Base-by-base conservation (phyloP, 169 alveolate genomes). In the Haemoproteus tartakovskyi region DNA sequence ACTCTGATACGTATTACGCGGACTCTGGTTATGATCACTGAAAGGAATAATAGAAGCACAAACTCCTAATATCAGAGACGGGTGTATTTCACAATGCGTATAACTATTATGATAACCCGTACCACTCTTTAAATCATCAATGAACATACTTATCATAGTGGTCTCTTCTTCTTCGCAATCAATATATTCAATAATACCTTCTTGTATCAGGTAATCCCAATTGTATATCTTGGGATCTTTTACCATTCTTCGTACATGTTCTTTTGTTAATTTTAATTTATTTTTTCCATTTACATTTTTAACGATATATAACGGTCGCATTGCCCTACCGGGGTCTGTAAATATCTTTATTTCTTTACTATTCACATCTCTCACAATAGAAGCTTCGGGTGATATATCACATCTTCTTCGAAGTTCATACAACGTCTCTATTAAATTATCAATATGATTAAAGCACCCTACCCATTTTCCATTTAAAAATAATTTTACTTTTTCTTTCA, bases 21-120 rank as follows among this genome's bases (percentile, higher is more conserved):
- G 99, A 64, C 98, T 94, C 85, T 98, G 99, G 88, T 98, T 98
- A 89, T 98, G 99, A 89, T 98, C 96, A 22, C 99, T 99, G 86
- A 94, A 98, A 6, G 99, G 99, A 50, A 98, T 95, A 24, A 98
- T 92, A 3, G 99, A 99, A 9, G 99, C 97, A 12, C 97, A 99
- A 0, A 96, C 98, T 0, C 99, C 99, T 30, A 98, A 87, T 0
- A 98, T 87, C 11, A 99, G 95, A 63, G 97, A 89, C 27, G 99
- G 99, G 64, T 98, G 99, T 24, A 94, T 89, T 85, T 98, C 99
- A 83, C 98, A 86, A 80, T 98, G 99, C n/a, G 99, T 98, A n/a
- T n/a, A n/a, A n/a, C n/a, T n/a, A n/a, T n/a, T n/a, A n/a, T n/a
- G n/a, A n/a, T n/a, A n/a, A n/a, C n/a, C n/a, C 1, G 99, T 94